These are phyloP conservation scores for Pterocarpus santalinus DNA, from an alignment of 306 rosid genomes.

Conservation along the genomic window DNA sequence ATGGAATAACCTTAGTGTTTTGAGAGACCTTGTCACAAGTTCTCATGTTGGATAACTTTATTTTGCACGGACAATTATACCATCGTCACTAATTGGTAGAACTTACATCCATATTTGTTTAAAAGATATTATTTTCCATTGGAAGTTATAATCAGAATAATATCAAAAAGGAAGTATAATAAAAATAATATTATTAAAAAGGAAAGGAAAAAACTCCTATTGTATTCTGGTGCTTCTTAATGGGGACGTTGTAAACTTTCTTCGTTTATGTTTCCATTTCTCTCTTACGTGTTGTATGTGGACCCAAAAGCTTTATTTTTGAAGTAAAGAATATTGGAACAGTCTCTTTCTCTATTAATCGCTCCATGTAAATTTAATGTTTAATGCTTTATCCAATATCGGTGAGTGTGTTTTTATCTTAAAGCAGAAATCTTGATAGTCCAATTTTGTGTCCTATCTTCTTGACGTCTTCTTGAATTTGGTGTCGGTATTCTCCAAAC, in stretches of 20 bases:
- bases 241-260: neutral
- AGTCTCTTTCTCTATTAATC: constrained; percentile 5
- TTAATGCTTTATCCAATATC: constrained; percentile 29
- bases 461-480: constrained; percentile 81
- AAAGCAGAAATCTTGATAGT: constrained; percentile 70
- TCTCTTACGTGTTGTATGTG: constrained; percentile 15
- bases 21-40: neutral
- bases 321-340: constrained; percentile 28
- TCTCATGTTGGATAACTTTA: constrained; percentile 1
- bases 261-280: neutral
- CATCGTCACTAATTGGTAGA: constrained; percentile 16
- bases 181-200: neutral
- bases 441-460: constrained; percentile 79
- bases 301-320: neutral
- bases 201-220: constrained; percentile 11
- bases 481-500: constrained; percentile 77
- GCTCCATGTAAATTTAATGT: neutral
- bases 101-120: neutral
- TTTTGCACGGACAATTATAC: neutral
- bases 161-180: neutral
- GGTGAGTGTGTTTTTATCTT: constrained; percentile 13
- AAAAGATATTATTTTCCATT: neutral
- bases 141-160: constrained; percentile 24
- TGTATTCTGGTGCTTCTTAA: constrained; percentile 13
- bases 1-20: no score